Conservation (phyloP, 2,329 filamentous ascomycete genomes). For the Diplodia corticola region DNA sequence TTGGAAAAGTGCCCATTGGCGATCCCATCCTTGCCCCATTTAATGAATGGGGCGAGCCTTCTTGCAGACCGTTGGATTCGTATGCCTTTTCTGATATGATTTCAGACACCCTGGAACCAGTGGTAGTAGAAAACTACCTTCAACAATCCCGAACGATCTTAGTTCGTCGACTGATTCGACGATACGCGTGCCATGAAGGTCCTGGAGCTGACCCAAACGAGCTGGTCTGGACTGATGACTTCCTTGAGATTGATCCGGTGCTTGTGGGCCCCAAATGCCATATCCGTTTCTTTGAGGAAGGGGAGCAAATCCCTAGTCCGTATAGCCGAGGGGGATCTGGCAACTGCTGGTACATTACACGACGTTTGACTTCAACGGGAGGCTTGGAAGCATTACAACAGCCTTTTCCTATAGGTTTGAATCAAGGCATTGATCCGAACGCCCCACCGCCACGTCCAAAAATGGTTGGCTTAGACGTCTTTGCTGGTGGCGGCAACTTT, state of each 20-base stretch:
- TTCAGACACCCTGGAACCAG: slow-evolving; percentile 56
- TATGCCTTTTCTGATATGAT: neutral
- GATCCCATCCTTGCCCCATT: slow-evolving; percentile 23
- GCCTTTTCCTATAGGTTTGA: slow-evolving; percentile 36
- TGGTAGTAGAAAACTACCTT: slow-evolving; percentile 53
- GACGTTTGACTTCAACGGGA: neutral
- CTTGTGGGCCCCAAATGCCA: slow-evolving; percentile 57
- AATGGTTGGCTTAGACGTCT: slow-evolving; percentile 65
- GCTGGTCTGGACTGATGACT: slow-evolving; percentile 57
- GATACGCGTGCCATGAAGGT: slow-evolving; percentile 37
- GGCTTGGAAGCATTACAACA: neutral
- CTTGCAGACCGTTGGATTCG: neutral
- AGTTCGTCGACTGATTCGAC: slow-evolving; percentile 57
- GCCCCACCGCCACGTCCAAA: neutral
- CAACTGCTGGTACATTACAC: slow-evolving; percentile 65
- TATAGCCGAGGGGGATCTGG: slow-evolving; percentile 67
- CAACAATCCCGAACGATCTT: slow-evolving; percentile 35
- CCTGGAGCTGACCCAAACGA: slow-evolving; percentile 54
- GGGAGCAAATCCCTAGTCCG: slow-evolving; percentile 56
- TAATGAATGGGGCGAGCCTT: neutral
- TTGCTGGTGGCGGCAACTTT: slow-evolving; percentile 76
- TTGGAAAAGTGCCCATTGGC: slow-evolving; percentile 25
- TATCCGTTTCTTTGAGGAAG: slow-evolving; percentile 55
- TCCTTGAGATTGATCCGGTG: slow-evolving; percentile 39
- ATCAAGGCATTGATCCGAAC: slow-evolving; percentile 58